Evolutionary conservation across 176 grass and related monocot species (phyloP), one percentile per base, ranked within the genome.

Genomic region (Saccharum officinarum): DNA sequence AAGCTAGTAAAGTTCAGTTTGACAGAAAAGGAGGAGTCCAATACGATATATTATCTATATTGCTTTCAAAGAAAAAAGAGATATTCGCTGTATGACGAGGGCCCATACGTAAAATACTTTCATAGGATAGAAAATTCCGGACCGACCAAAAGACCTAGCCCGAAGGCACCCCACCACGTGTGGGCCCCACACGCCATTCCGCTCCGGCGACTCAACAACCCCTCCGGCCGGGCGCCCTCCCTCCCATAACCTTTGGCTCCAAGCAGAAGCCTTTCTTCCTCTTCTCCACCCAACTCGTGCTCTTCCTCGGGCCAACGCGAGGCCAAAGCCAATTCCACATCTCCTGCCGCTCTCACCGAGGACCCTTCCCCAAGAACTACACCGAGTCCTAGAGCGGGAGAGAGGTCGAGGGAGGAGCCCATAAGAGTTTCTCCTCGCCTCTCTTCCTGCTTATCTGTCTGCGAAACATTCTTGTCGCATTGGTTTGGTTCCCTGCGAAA

Each of bases 161-260:
- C 79, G 57, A 66, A 73, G 36, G 88, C 57, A 49, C 45, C 16
- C 39, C 69, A 62, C 82, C 45, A 71, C 34, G 26, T 12, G 83
- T 80, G 87, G 87, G 41, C 42, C 87, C 87, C 86, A 79, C 83
- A 75, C 69, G 31, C 80, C 87, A 30, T 76, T 4, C 10, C 8
- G 78, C 45, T 77, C 65, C 46, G 44, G 34, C 83, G 34, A 77
- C 73, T 54, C 60, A 80, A 80, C 84, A 25, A 65, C 54, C 65
- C 22, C 25, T 10, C 47, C 47, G 4, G 47, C 47, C 50, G 50
- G 49, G 17, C 50, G 47, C 22, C 54, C 22, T 25, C 54, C 10
- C 22, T 7, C 42, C 73, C 86, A 28, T 87, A 87, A 42, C 68
- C 73, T 86, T 69, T 71, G n/a, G 57, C 15, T 18, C 9, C 84